Conservation (phyloP, 805 yeast species). For the Kazachstania martiniae region DNA sequence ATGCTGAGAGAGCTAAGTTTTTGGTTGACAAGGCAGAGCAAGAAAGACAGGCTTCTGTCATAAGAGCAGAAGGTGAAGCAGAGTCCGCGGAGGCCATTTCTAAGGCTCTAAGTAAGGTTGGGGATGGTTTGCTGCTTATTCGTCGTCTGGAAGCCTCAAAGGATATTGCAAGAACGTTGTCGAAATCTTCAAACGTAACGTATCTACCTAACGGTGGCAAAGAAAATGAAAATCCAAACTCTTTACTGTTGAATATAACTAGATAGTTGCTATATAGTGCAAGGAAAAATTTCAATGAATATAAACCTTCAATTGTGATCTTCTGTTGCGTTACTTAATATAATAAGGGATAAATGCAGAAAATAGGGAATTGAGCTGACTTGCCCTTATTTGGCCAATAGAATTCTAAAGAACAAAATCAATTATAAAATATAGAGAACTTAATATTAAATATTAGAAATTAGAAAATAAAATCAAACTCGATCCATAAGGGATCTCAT, state of each 20-base stretch:
- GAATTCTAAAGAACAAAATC: too few relatives aligned
- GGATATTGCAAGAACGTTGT: constrained; percentile 85
- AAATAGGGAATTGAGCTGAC: too few relatives aligned
- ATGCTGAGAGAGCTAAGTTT: constrained; percentile 92
- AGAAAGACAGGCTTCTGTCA: constrained; percentile 88
- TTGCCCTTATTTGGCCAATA: too few relatives aligned
- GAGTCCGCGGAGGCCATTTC: constrained; percentile 95
- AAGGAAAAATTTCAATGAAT: too few relatives aligned
- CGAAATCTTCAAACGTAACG: constrained; percentile 73
- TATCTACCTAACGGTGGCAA: constrained; percentile 61
- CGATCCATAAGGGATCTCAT: too few relatives aligned
- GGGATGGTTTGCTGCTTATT: constrained; percentile 88
- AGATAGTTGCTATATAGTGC: too few relatives aligned
- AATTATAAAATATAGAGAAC: too few relatives aligned
- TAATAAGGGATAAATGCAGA: too few relatives aligned
- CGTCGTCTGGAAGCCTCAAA: constrained; percentile 94
- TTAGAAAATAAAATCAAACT: too few relatives aligned
- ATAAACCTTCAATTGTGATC: too few relatives aligned
- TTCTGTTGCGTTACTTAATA: too few relatives aligned
- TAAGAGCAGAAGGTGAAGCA: constrained; percentile 98
- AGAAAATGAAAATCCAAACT: constrained; percentile 33
- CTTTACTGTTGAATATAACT: constrained; percentile 48
- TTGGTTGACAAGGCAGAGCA: constrained; percentile 95
- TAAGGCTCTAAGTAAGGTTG: constrained; percentile 84
- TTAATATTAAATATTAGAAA: too few relatives aligned